phyloP scores from a whole-genome alignment of 176 grass and related monocot species.

The Eragrostis curvula region DNA sequence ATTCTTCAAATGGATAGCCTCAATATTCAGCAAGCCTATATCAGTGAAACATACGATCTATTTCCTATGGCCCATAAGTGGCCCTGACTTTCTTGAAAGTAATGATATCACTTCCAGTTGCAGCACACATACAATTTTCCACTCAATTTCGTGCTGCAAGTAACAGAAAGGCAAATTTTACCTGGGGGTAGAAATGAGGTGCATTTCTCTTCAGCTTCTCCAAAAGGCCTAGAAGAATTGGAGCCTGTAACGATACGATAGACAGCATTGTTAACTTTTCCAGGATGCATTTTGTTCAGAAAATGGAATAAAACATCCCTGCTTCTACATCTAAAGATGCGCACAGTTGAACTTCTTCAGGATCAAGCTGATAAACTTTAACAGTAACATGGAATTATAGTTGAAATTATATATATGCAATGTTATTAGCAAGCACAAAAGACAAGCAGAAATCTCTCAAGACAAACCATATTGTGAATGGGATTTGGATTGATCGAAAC shows the following conservation, averaged over 20 bases:
- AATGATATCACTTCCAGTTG: neutral
- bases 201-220: conserved; percentile 59
- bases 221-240: conserved; percentile 73
- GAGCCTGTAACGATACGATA: conserved; percentile 51
- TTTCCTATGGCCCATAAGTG: neutral
- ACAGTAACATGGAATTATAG: neutral
- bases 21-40: neutral
- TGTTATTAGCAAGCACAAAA: neutral
- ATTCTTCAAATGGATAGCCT: neutral
- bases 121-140: neutral
- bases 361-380: neutral
- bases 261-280: neutral
- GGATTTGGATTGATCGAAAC: neutral
- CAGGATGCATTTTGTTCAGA: neutral
- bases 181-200: conserved; percentile 81
- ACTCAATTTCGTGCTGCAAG: neutral
- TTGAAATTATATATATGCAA: neutral
- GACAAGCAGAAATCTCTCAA: neutral
- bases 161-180: conserved; percentile 19
- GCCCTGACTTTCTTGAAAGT: conserved; percentile 7
- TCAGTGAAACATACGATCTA: neutral
- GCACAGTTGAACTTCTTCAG: neutral
- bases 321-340: neutral
- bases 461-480: neutral
- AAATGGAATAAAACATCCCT: neutral